phyloP scores from a whole-genome alignment of 2,329 filamentous ascomycete genomes.

The Penicillium griseofulvum region DNA sequence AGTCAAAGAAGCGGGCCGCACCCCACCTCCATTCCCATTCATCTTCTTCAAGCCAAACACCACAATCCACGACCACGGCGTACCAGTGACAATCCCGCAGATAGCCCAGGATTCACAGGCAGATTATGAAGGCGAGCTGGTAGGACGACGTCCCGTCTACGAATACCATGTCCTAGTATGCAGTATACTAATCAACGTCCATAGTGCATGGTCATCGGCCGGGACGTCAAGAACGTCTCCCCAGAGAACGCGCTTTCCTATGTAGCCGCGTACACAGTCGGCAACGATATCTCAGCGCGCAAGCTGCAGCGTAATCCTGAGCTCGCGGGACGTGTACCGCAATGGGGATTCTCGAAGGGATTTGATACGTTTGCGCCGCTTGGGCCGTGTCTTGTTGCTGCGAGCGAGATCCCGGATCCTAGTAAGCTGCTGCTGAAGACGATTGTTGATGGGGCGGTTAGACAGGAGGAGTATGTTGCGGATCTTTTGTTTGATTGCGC shows the following conservation, averaged over 20 bases:
- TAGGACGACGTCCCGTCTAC: conserved; percentile 38
- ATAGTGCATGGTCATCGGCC: conserved; percentile 51
- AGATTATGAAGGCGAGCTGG: conserved; percentile 74
- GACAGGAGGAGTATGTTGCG: conserved; percentile 43
- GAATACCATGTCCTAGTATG: conserved; percentile 13
- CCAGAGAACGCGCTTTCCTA: conserved; percentile 48
- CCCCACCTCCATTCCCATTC: conserved; percentile 59
- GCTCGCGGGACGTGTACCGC: conserved; percentile 52
- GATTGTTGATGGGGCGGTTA: conserved; percentile 47
- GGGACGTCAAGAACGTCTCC: conserved; percentile 52
- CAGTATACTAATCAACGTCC: conserved; percentile 7
- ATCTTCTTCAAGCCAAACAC: conserved; percentile 69
- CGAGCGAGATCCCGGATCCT: conserved; percentile 46
- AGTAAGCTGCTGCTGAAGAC: conserved; percentile 46
- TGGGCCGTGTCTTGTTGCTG: conserved; percentile 50
- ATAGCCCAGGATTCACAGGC: conserved; percentile 61
- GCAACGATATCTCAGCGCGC: conserved; percentile 56
- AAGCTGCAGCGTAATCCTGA: conserved; percentile 53
- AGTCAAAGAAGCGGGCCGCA: conserved; percentile 55
- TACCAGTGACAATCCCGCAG: conserved; percentile 60
- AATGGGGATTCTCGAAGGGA: conserved; percentile 58
- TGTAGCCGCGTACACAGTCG: conserved; percentile 54
- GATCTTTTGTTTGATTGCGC: conserved; percentile 50
- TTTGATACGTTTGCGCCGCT: conserved; percentile 58
- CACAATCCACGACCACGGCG: conserved; percentile 59